phyloP scores from a whole-genome alignment of 139 green algal genomes.

The Pseudopediastrum boryanum region DNA sequence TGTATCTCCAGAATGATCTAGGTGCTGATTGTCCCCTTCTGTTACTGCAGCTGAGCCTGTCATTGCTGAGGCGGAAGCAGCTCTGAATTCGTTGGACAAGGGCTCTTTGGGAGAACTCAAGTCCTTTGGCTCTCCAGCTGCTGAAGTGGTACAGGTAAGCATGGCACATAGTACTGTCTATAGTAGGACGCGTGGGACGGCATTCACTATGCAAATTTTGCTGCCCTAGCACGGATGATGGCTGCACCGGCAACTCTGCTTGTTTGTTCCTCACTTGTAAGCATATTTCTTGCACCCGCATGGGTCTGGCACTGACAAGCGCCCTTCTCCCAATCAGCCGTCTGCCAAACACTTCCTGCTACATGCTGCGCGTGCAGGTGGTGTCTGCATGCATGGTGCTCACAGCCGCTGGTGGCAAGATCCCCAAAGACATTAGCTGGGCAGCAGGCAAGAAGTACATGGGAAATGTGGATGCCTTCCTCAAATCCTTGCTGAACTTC shows the following conservation, averaged over 20 bases:
- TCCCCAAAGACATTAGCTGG: slow-evolving; percentile 90
- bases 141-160: slow-evolving; percentile 79
- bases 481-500: slow-evolving; percentile 85
- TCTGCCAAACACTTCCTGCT: too few relatives aligned
- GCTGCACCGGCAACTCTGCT: too few relatives aligned
- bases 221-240: too few relatives aligned
- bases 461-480: slow-evolving; percentile 90
- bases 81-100: slow-evolving; percentile 92
- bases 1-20: too few relatives aligned
- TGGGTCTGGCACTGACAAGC: too few relatives aligned
- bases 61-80: slow-evolving; percentile 85
- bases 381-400: slow-evolving; percentile 87
- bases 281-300: too few relatives aligned
- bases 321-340: too few relatives aligned
- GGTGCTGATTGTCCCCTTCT: too few relatives aligned
- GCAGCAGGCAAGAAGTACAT: slow-evolving; percentile 88
- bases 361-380: too few relatives aligned
- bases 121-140: slow-evolving; percentile 84
- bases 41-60: slow-evolving; percentile 80
- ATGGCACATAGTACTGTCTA: background rate
- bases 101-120: slow-evolving; percentile 88
- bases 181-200: too few relatives aligned
- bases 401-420: slow-evolving; percentile 78
- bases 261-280: too few relatives aligned
- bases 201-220: too few relatives aligned